Evolutionary conservation across 306 rosid species (phyloP), one percentile per base, ranked within the genome.

Genomic region (Castanea mollissima): DNA sequence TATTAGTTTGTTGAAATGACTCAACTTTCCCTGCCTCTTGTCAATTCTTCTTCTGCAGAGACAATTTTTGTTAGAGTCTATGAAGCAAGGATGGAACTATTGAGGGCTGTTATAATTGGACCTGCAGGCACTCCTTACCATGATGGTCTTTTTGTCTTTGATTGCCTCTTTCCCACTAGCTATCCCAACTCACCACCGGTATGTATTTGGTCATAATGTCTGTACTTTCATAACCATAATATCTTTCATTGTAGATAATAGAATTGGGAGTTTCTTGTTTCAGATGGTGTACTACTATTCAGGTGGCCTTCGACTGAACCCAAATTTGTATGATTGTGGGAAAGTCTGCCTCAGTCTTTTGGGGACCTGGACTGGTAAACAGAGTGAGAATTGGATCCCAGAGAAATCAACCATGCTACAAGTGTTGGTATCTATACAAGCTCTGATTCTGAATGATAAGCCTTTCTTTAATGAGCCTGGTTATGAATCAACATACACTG

Each of bases 381-480:
- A 78, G 25, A 84, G 56, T 9, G 97, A 92, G 80, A 92, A 87
- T 79, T 92, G 97, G 97, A 76, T 89, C 67, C 79, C 93, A 5
- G 89, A 85, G 27, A 83, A 83, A 69, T 92, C 97, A 68, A 92
- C 95, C 76, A 92, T 92, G 97, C 90, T 92, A 32, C 97, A 92
- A 83, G 97, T 92, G 73, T 84, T 92, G 88, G 94, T 92, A 75
- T 92, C 97, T 65, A 88, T 92, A 35, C 95, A 92, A 81, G 95
- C 90, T 76, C 90, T 92, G 71, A 92, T 92, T 83, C 86, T 92
- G 82, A 92, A 92, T 71, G 89, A 87, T 76, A 84, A 88, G 55
- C 95, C 97, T 21, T 92, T 79, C 83, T 92, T 89, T 69, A 92
- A 92, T 75, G 97, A 92, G 79, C 97, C 97, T 27, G 97, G 94